Conservation (phyloP, 208 protist genomes). For the Crithidia fasciculata region DNA sequence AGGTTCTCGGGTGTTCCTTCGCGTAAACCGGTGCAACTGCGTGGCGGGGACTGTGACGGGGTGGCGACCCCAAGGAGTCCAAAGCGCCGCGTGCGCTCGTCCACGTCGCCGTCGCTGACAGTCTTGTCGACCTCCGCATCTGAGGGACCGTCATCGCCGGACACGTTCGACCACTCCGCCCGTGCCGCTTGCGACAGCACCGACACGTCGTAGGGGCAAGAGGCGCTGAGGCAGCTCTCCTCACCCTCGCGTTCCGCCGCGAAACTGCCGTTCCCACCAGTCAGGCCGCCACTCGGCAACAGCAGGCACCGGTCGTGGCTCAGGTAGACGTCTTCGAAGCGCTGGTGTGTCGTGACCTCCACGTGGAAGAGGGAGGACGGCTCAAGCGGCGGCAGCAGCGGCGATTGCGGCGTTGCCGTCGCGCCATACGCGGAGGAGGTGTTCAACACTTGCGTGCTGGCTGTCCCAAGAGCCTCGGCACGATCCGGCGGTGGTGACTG, state of each 20-base stretch:
- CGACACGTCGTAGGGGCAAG: constrained; percentile 40
- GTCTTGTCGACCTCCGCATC: too few relatives aligned
- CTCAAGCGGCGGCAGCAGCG: constrained; percentile 36
- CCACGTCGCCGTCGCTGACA: neutral
- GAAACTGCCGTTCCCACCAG: constrained; percentile 1
- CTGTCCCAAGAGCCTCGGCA: neutral
- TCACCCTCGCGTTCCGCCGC: constrained; percentile 2
- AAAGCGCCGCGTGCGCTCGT: neutral
- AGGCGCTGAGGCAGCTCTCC: constrained; percentile 17
- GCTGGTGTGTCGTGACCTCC: constrained; percentile 52
- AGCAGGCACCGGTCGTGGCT: constrained; percentile 43
- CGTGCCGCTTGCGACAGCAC: constrained; percentile 41
- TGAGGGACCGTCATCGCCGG: neutral
- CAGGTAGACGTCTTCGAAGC: constrained; percentile 61
- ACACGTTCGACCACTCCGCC: constrained; percentile 29
- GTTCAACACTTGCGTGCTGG: constrained; percentile 1
- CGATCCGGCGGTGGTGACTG: neutral
- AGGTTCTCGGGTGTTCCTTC: too few relatives aligned
- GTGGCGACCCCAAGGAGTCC: neutral
- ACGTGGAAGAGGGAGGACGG: constrained; percentile 60
- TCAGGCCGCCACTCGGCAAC: constrained; percentile 11
- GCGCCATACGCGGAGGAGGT: neutral
- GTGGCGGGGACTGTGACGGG: too few relatives aligned
- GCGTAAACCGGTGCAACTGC: too few relatives aligned
- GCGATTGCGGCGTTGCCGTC: neutral